Evolutionary conservation across 106 monocot genomes (phyloP), one percentile per base, ranked within the genome.

Genomic region (Phalaenopsis aphrodite): DNA sequence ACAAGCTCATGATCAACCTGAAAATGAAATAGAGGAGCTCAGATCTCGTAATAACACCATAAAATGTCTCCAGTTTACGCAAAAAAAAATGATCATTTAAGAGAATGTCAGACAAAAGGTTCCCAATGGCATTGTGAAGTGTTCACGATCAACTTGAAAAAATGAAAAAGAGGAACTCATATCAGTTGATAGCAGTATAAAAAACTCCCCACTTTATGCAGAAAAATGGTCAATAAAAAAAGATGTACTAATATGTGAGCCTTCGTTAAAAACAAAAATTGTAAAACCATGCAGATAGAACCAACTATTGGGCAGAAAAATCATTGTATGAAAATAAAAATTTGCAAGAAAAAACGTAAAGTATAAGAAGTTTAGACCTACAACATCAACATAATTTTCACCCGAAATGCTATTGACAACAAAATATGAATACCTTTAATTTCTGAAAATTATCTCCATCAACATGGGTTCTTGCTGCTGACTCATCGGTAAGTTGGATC

Each of bases 111-210:
- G 39, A 38, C 38, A 69, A 69, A 21, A 21, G 47, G 87, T 85
- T 78, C 79, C 75, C 72, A 80, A 83, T 56, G 79, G 76, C 24
- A 76, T 41, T 21, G 89, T 80, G 19, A 47, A 9, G 19, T 78
- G 56, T 56, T 75, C 80, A 76, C 78, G 64, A 76, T 84, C 87
- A 47, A 82, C 85, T 85, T 90, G 87, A 2, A 82, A 80, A 78
- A 80, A 78, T n/a, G n/a, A 47, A 57, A 24, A 9, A 73, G 7
- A 69, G 69, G 1, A 69, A 5, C n/a, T 69, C 42, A 18, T 42
- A 74, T 43, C n/a, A 5, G 14, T 74, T 74, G 43, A 74, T 39
- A 41, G 4, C 73, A 74, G 17, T 42, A 74, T n/a, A 42, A 74
- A 69, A 43, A 30, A 19, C 38, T 69, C 69, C 69, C 69, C 30